These are phyloP conservation scores for Neospermospora avenae DNA, from an alignment of 2,329 filamentous ascomycete genomes.

Conservation along the genomic window DNA sequence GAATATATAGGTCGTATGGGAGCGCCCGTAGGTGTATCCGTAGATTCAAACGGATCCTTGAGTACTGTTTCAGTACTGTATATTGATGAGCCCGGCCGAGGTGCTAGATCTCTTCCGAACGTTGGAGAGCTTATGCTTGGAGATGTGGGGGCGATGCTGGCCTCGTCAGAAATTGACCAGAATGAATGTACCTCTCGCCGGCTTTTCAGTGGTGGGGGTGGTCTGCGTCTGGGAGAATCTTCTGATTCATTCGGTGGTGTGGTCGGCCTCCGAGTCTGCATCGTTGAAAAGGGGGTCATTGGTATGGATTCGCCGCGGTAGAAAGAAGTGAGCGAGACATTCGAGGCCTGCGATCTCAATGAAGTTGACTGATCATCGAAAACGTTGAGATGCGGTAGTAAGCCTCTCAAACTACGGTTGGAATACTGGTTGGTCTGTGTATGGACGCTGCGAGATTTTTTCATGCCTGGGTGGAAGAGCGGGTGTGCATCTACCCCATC, in stretches of 20 bases:
- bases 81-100: neutral
- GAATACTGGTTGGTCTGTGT: neutral
- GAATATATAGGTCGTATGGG: neutral
- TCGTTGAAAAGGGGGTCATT: constrained; percentile 2
- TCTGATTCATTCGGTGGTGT: neutral
- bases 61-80: neutral
- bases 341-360: neutral
- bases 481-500: neutral
- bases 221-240: neutral
- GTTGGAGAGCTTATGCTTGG: constrained; percentile 4
- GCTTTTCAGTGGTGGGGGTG: neutral
- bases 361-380: neutral
- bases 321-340: neutral
- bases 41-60: neutral
- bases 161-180: constrained; percentile 1
- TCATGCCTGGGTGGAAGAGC: constrained; percentile 7
- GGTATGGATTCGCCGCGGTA: neutral
- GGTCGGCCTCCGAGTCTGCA: constrained; percentile 6
- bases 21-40: neutral
- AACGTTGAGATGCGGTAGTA: constrained; percentile 2
- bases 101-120: neutral
- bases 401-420: neutral
- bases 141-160: constrained; percentile 3
- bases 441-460: constrained; percentile 6
- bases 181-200: neutral